Evolutionary conservation across 2,329 filamentous ascomycete genomes (phyloP), one percentile per base, ranked within the genome.

Genomic region (Penicillium sclerotiorum): DNA sequence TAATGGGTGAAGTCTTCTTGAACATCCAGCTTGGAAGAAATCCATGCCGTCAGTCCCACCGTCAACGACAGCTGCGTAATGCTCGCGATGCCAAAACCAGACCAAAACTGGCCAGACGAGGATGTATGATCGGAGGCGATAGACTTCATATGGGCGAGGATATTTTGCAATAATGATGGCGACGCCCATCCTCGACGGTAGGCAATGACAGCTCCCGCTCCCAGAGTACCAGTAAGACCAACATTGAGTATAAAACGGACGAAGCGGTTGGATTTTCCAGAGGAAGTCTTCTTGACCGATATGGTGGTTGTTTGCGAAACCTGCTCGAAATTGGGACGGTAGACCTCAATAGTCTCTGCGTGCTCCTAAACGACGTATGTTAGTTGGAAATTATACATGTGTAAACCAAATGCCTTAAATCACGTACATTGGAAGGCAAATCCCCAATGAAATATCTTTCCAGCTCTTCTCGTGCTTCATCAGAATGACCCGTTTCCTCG

Each of bases 401-500:
- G n/a, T n/a, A n/a, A n/a, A n/a, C n/a, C n/a, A n/a, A n/a, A n/a
- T n/a, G n/a, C 45, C 66, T 63, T 15, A 73, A 30, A 0, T 60
- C 1, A 69, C 44, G 41, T 67, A 73, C 2, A 57, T 57, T 23
- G 68, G 51, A 50, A 77, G 57, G 23, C 36, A 39, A 9, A 9
- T 39, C 36, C 2, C 36, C 36, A 25, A 39, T n/a, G 3, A n/a
- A 3, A 25, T 39, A 39, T 8, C 21, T 23, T 5, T 18, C 5
- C 21, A 75, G 71, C 28, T 76, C 74, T 28, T 67, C 53, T 13
- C 36, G 36, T 2, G 75, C 74, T 45, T 77, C 74, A 33, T 77
- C 73, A 5, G 73, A 75, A 51, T 78, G 76, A 5, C 75, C 73
- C 27, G 71, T 68, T 21, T 75, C 70, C n/a, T 76, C 70, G 55